A percentile compares a stretch with the other conserved stretches of the same genome.
Conservation (phyloP, 352 stramenopile species). For the Globisporangium emineosum region DNA sequence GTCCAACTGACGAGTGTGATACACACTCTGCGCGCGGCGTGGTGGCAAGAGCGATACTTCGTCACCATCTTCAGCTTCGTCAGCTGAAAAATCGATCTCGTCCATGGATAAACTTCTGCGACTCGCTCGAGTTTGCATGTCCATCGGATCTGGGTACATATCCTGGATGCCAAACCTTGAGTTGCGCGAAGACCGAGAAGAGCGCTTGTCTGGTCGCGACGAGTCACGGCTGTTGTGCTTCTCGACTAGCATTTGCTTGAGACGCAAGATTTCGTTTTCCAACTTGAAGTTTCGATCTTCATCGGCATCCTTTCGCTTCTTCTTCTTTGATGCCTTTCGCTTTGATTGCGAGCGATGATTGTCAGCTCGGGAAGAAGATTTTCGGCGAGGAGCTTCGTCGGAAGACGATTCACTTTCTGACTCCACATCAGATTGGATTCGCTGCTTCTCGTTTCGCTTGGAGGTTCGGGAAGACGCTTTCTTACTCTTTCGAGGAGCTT, state of each 20-base stretch:
- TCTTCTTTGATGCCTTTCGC: conserved; percentile 11
- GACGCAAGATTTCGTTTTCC: conserved; percentile 68
- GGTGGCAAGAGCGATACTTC: conserved; percentile 43
- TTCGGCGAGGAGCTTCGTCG: conserved; percentile 5
- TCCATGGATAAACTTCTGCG: conserved; percentile 50
- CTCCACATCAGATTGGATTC: neutral
- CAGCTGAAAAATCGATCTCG: conserved; percentile 32
- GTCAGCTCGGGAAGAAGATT: conserved; percentile 9
- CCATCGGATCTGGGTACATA: neutral
- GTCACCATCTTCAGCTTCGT: conserved; percentile 40
- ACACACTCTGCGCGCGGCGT: conserved; percentile 55
- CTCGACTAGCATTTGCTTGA: conserved; percentile 72
- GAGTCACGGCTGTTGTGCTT: conserved; percentile 29
- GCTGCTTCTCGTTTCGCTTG: conserved; percentile 1
- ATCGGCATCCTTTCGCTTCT: conserved; percentile 19
- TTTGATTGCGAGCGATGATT: conserved; percentile 5
- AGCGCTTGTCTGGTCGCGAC: conserved; percentile 6
- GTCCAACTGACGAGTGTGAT: conserved; percentile 44
- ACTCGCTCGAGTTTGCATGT: conserved; percentile 16
- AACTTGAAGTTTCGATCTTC: conserved; percentile 47
- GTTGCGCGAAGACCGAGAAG: conserved; percentile 6
- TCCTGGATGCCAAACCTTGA: conserved; percentile 11
- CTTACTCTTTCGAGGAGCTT: conserved; percentile 2
- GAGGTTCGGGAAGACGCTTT: conserved; percentile 11
- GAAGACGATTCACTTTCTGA: conserved; percentile 4